Percentiles rank a stretch among this genome's conserved stretches.
Conservation (phyloP, 2,329 filamentous ascomycete genomes). For the Hymenoscyphus scutula region DNA sequence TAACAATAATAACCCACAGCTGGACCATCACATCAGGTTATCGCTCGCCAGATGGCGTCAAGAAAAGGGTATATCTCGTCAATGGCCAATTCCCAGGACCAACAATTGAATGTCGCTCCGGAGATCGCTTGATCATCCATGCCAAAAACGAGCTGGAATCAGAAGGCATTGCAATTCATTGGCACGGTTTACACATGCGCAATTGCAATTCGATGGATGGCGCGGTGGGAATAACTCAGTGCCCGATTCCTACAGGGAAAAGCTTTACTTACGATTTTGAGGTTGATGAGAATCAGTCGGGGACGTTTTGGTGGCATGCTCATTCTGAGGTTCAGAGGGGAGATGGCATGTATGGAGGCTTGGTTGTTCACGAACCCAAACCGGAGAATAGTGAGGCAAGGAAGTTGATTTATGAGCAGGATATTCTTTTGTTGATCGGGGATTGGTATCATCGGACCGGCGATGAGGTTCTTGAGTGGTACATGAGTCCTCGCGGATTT, state of each 20-base stretch:
- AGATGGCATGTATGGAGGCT: conserved; percentile 47
- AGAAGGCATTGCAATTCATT: conserved; percentile 52
- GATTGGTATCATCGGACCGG: conserved; percentile 49
- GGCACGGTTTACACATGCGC: conserved; percentile 60
- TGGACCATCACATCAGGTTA: conserved; percentile 43
- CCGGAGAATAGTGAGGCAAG: conserved; percentile 18
- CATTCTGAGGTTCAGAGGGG: conserved; percentile 43
- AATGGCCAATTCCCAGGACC: conserved; percentile 51
- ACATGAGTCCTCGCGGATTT: conserved; percentile 42
- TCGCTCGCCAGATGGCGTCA: conserved; percentile 49
- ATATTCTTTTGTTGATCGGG: conserved; percentile 46
- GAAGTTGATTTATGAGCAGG: conserved; percentile 37
- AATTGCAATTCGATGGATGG: conserved; percentile 59
- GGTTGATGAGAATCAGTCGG: conserved; percentile 38
- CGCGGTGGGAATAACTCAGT: conserved; percentile 46
- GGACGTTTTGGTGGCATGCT: conserved; percentile 42
- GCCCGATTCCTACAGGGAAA: conserved; percentile 28
- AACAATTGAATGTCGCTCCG: conserved; percentile 39
- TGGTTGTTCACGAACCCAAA: conserved; percentile 43
- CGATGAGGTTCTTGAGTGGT: conserved; percentile 43
- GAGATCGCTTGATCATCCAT: conserved; percentile 50
- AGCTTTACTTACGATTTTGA: conserved; percentile 32
- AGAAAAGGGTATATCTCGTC: conserved; percentile 48
- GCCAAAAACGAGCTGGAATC: conserved; percentile 46
- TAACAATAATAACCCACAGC: conserved; percentile 37